Base-by-base conservation (phyloP, 2,329 filamentous ascomycete genomes). In the Fusarium incarnatum region DNA sequence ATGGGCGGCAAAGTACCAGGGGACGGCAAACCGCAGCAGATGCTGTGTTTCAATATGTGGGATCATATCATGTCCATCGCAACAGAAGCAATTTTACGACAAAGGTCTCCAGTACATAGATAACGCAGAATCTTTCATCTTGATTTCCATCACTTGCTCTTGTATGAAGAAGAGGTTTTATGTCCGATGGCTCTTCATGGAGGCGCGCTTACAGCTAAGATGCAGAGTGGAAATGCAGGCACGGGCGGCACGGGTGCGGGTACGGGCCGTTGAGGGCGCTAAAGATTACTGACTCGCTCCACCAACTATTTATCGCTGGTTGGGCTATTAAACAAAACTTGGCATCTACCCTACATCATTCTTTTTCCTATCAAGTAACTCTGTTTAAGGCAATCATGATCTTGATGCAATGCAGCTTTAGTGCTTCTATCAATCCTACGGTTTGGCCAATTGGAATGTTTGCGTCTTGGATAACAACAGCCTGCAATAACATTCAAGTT, bases 261-360 rank as follows among this genome's bases (percentile, higher is more conserved):
- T 71, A 44, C 69, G 69, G 65, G 57, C 69, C 68, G 68, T 46
- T 58, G 22, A 45, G n/a, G 44, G 60, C 58, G 68, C 68, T 60
- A 67, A 60, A 67, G n/a, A 18, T 50, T 22, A 27, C 12, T 37
- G 22, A 27, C 18, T 27, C n/a, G 40, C 37, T 60, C 63, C 61
- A 61, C 30, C 34, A 25, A 55, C 48, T 22, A 28, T n/a, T 16
- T 25, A 28, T 6, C 10, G 25, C 22, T n/a, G 25, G 34, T 37
- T n/a, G 34, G 34, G 23, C 18, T 4, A n/a, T 25, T 13, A 11
- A 27, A 40, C 16, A 22, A 50, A 10, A 25, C 30, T 12, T 37
- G 22, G 22, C 22, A 23, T 49, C 40, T 59, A 60, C 44, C 58
- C 57, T 59, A n/a, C 25, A 37, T 12, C 18, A 37, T 37, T 3